Evolutionary conservation across 1,284 basidiomycete genomes (phyloP).

Genomic region (Sparassis latifolia): DNA sequence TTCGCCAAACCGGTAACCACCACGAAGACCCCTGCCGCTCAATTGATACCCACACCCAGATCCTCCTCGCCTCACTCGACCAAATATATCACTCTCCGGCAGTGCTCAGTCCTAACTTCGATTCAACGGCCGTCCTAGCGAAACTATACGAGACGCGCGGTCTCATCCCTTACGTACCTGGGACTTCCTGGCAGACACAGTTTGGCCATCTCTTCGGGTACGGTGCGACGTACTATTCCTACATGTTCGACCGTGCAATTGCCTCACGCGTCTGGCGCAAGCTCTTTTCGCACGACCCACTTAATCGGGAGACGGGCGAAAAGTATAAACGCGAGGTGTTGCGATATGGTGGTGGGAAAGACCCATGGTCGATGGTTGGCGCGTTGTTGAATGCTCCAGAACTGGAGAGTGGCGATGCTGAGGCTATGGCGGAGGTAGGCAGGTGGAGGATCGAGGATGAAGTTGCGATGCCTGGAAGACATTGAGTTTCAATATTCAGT

Average conservation of each 20-base stretch:
- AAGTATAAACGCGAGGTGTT: slow-evolving; percentile 75
- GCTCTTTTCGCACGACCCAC: slow-evolving; percentile 63
- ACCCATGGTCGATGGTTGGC: slow-evolving; percentile 94
- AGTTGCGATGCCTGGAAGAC: slow-evolving; percentile 20
- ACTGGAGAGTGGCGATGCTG: slow-evolving; percentile 63
- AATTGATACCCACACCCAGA: slow-evolving; percentile 88
- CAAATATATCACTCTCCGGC: slow-evolving; percentile 82
- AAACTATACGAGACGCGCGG: slow-evolving; percentile 65
- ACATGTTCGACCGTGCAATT: slow-evolving; percentile 93
- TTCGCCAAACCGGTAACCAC: slow-evolving; percentile 45
- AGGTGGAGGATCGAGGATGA: slow-evolving; percentile 79
- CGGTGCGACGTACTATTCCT: slow-evolving; percentile 96
- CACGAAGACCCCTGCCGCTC: slow-evolving; percentile 67
- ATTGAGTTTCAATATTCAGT: too few species aligned
- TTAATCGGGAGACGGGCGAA: slow-evolving; percentile 67
- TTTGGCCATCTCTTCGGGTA: slow-evolving; percentile 97
- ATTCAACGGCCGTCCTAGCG: slow-evolving; percentile 66
- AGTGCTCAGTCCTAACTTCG: slow-evolving; percentile 51
- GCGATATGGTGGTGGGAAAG: slow-evolving; percentile 81
- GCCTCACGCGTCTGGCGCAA: slow-evolving; percentile 84
- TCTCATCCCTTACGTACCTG: slow-evolving; percentile 73
- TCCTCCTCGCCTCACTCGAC: slow-evolving; percentile 85
- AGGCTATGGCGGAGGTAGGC: slow-evolving; percentile 87
- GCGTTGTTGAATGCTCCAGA: slow-evolving; percentile 59
- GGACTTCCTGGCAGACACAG: slow-evolving; percentile 90